These are phyloP conservation scores for Aspergillus caelatus DNA, from an alignment of 2,329 filamentous ascomycete genomes.

Conservation along the genomic window DNA sequence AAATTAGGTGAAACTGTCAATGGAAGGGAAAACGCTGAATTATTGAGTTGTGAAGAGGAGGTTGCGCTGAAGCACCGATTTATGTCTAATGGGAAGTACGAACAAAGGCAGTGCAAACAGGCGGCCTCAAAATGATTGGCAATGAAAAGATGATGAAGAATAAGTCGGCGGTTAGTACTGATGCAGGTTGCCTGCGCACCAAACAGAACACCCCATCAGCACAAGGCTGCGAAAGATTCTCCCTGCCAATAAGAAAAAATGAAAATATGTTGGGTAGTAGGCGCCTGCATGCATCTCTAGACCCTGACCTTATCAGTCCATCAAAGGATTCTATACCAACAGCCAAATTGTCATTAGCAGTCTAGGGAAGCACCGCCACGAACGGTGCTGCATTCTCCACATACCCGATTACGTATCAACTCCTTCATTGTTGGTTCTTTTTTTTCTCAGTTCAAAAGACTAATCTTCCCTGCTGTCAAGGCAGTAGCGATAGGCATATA, in stretches of 20 bases:
- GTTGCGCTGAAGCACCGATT: neutral
- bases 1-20: neutral
- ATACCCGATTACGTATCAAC: neutral
- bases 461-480: constrained; percentile 46
- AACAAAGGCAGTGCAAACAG: neutral
- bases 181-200: neutral
- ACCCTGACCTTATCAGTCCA: neutral
- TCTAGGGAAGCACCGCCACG: neutral
- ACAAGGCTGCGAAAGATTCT: neutral
- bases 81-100: neutral
- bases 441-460: constrained; percentile 39
- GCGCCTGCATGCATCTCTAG: neutral
- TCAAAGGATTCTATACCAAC: neutral
- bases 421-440: neutral
- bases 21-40: neutral
- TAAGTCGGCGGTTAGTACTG: neutral
- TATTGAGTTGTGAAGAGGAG: no score
- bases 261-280: neutral
- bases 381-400: neutral
- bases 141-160: neutral
- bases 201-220: neutral
- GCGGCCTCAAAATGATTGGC: neutral
- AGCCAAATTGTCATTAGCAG: neutral
- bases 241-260: neutral
- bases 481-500: constrained; percentile 36